Evolutionary conservation across 495 filamentous ascomycete genomes (phyloP), one percentile per base, ranked within the genome.

Genomic region (Daldinia grandis): DNA sequence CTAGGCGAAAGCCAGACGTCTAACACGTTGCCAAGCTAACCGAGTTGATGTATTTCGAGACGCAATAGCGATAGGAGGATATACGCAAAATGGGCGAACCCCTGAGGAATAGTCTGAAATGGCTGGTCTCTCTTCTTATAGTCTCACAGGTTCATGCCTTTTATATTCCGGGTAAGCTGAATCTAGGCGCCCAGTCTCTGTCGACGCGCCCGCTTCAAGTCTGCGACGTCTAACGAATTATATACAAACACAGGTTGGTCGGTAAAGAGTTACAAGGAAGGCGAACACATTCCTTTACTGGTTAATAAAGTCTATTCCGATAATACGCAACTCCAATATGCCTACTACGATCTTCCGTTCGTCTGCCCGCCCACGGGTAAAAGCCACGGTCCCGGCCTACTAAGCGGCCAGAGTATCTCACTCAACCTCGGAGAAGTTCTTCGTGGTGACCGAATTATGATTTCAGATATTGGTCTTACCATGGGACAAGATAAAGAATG

Each of bases 221-320:
- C 54, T 31, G 12, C 33, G 40, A 57, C 35, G 2, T 66, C 71
- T 69, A 58, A 74, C 62, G 44, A 38, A 33, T 42, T 30, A 50
- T 60, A 17, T 64, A 25, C 30, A 53, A 38, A 53, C 38, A 27
- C 65, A 92, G 90, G 91, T 53, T 92, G 88, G 81, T 92, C 90
- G 7, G 88, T 95, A 72, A 92, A 90, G 69, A 92, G 88, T 75
- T 98, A 97, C 77, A 84, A 85, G 57, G 90, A 95, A 64, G 85
- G 87, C 76, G 92, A 97, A 72, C 82, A 89, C 4, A 93, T 97
- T 28, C 93, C 93, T 0, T 85, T 98, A 5, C 87, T 94, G n/a
- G 93, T 95, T 60, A 98, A 98, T 81, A 97, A 98, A 79, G 91
- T 96, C 73, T 96, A 94, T 81, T 97, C 93, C 67, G 94, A 97